These are phyloP conservation scores for Ocimum tenuiflorum DNA, from an alignment of 257 asterid genomes.

Conservation along the genomic window DNA sequence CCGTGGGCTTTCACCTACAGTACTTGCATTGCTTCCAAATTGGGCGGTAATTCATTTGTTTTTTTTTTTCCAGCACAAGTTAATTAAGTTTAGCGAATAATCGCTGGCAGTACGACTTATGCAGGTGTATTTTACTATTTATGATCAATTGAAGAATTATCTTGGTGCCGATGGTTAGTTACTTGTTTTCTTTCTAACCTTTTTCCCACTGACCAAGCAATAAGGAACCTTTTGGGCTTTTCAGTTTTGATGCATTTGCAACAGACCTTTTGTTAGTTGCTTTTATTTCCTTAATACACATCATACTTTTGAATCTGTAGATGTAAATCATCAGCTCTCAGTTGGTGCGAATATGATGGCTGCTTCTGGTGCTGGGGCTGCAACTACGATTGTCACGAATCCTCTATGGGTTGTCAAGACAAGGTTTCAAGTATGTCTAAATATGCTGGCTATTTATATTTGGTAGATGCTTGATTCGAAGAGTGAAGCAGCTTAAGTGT, in stretches of 20 bases:
- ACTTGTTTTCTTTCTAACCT: neutral
- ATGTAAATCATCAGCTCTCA: constrained; percentile 72
- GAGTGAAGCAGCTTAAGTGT: neutral
- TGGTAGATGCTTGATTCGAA: neutral
- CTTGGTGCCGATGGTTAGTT: constrained; percentile 83
- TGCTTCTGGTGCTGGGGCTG: constrained; percentile 98
- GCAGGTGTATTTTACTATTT: constrained; percentile 91
- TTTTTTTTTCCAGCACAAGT: neutral
- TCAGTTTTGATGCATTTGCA: neutral
- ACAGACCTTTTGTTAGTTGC: neutral
- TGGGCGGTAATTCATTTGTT: constrained; percentile 75
- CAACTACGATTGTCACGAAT: constrained; percentile 73
- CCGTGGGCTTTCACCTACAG: constrained; percentile 94
- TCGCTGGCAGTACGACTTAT: constrained; percentile 22
- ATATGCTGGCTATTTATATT: neutral
- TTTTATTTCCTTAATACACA: neutral
- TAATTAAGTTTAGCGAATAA: constrained; percentile 6
- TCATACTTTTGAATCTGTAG: constrained; percentile 37
- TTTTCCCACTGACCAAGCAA: neutral
- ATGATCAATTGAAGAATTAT: constrained; percentile 69
- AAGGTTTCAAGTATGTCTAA: constrained; percentile 67
- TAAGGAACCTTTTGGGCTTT: neutral
- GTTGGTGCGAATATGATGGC: constrained; percentile 87
- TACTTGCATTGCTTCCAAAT: constrained; percentile 87
- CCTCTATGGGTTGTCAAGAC: constrained; percentile 99